Evolutionary conservation across 2,329 filamentous ascomycete genomes (phyloP), one percentile per base, ranked within the genome.

Genomic region (Teratosphaeria zuluensis): DNA sequence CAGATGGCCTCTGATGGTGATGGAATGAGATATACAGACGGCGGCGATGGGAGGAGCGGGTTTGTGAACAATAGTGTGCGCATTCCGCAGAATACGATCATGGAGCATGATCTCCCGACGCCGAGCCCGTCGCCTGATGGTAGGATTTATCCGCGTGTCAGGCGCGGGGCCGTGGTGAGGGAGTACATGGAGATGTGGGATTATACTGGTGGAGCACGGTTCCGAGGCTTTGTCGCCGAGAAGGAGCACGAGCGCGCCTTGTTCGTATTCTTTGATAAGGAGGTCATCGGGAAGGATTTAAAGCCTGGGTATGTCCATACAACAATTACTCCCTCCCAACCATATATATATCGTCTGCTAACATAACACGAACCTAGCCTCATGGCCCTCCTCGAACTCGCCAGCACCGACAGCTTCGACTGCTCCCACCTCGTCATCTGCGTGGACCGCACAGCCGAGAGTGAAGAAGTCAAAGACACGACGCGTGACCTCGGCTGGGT

Each of bases 401-500:
- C 89, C 68, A 86, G 88, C 68, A 81, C 83, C 61, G 84, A 89
- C 48, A 72, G 74, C 59, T 83, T 96, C 71, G 84, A 80, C 67
- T 95, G 91, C 75, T 81, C 83, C 58, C 84, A 88, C 70, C 83
- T 96, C 62, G 84, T 95, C 63, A 84, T 91, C 67, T 92, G 89
- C 74, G 81, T 95, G 62, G 90, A 92, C 72, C 88, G 90, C 63
- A 78, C 79, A 62, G 83, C 87, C 62, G 80, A 83, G 46, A 75
- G 80, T 30, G 76, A 81, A 60, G 84, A 89, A 62, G 78, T 82
- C 59, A 83, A 86, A 65, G 79, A 85, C 59, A 78, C 92, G 65
- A 84, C 88, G 69, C 90, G 88, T 73, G 92, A 90, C 68, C 82
- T 96, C 56, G 89, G 91, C 72, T 96, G 92, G 92, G 92, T 95